phyloP scores from a whole-genome alignment of 2,329 filamentous ascomycete genomes.

The Alternaria hordeiaustralica region DNA sequence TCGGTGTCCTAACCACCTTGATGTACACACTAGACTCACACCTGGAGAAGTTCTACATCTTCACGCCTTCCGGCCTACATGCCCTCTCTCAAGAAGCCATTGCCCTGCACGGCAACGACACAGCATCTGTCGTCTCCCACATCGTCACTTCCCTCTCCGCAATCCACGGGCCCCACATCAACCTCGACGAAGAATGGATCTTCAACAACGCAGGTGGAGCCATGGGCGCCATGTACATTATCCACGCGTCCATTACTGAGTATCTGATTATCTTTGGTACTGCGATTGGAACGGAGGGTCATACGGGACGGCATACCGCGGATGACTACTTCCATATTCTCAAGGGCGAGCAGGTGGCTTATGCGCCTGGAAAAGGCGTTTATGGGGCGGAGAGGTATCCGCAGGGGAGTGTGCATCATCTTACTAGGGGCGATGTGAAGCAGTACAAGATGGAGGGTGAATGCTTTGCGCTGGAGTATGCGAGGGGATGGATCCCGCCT shows the following conservation, averaged over 20 bases:
- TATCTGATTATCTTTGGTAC: slow-evolving; percentile 54
- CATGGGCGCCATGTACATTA: slow-evolving; percentile 91
- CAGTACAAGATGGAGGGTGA: slow-evolving; percentile 81
- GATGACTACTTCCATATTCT: slow-evolving; percentile 97
- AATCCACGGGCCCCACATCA: slow-evolving; percentile 59
- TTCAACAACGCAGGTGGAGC: slow-evolving; percentile 92
- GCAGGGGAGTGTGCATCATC: slow-evolving; percentile 73
- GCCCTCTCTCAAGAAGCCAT: slow-evolving; percentile 72
- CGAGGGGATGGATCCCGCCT: slow-evolving; percentile 86
- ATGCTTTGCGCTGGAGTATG: slow-evolving; percentile 85
- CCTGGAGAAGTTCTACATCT: slow-evolving; percentile 70
- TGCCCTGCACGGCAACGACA: slow-evolving; percentile 75
- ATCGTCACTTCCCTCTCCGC: slow-evolving; percentile 71
- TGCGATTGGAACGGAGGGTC: slow-evolving; percentile 83
- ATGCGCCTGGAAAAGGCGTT: slow-evolving; percentile 65
- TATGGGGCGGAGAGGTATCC: slow-evolving; percentile 74
- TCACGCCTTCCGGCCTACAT: slow-evolving; percentile 71
- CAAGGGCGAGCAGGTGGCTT: slow-evolving; percentile 76
- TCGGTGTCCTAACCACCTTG: slow-evolving; percentile 31
- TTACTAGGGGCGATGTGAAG: slow-evolving; percentile 74
- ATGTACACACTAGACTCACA: slow-evolving; percentile 40
- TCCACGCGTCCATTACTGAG: slow-evolving; percentile 87
- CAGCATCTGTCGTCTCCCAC: slow-evolving; percentile 68
- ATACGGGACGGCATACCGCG: slow-evolving; percentile 85
- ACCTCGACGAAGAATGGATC: slow-evolving; percentile 79